A percentile compares a stretch with the other conserved stretches of the same genome.
Evolutionary conservation across 495 filamentous ascomycete genomes (phyloP).

Genomic region (Neurospora sp.): DNA sequence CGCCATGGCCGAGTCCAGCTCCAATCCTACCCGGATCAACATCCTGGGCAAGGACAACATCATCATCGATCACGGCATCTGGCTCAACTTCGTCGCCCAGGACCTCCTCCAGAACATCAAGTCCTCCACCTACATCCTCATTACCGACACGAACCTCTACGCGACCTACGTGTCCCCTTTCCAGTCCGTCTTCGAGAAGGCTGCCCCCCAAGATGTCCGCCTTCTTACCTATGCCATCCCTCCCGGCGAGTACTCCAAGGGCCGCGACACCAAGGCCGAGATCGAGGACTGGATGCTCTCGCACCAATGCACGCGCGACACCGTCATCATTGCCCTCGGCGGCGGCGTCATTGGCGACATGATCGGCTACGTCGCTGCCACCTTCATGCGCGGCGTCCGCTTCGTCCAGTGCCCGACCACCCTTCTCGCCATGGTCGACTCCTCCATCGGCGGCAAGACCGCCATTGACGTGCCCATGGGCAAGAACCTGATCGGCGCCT

Average conservation of each 20-base stretch:
- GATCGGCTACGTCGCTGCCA: constrained; percentile 93
- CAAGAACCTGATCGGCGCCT: constrained; percentile 92
- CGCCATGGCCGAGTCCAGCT: constrained; percentile 3
- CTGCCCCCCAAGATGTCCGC: constrained; percentile 46
- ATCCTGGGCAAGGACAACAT: constrained; percentile 63
- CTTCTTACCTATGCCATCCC: constrained; percentile 80
- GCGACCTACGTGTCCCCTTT: constrained; percentile 71
- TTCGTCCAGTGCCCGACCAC: constrained; percentile 96
- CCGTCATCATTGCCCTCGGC: constrained; percentile 89
- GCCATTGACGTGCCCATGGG: constrained; percentile 95
- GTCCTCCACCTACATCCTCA: constrained; percentile 87
- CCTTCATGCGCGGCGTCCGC: constrained; percentile 94
- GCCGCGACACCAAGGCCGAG: constrained; percentile 81
- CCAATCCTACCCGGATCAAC: constrained; percentile 37
- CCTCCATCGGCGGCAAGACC: constrained; percentile 95
- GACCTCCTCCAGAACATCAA: constrained; percentile 69
- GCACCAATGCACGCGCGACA: constrained; percentile 85
- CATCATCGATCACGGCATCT: constrained; percentile 84
- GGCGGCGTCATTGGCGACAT: constrained; percentile 97
- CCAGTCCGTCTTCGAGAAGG: constrained; percentile 55
- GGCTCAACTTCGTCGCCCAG: constrained; percentile 67
- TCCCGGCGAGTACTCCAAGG: constrained; percentile 89
- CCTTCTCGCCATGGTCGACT: constrained; percentile 94
- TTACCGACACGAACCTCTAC: constrained; percentile 90
- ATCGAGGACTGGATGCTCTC: constrained; percentile 97